Percentiles rank a stretch among this genome's conserved stretches.
Evolutionary conservation across 495 filamentous ascomycete species (phyloP).

Genomic region (Immersiella caudata): DNA sequence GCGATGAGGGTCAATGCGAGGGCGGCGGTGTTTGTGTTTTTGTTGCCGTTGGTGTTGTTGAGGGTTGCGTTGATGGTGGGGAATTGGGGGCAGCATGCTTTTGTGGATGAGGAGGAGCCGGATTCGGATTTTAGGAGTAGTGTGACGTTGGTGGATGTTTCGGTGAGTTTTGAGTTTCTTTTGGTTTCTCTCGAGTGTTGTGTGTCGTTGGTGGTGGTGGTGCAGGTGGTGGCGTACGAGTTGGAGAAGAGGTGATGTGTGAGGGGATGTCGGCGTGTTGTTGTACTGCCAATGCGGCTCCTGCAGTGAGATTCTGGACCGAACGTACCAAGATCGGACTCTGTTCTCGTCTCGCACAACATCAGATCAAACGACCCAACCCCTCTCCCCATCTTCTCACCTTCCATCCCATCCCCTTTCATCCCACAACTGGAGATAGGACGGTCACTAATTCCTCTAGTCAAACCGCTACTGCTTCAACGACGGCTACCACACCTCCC

Average conservation of each 20-base stretch:
- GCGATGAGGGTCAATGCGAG: slow-evolving; percentile 49
- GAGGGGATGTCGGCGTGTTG: neutral
- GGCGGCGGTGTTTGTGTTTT: slow-evolving; percentile 59
- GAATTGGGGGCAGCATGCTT: slow-evolving; percentile 78
- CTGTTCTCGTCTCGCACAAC: neutral
- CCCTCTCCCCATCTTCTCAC: neutral
- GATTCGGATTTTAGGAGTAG: slow-evolving; percentile 72
- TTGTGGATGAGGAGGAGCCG: slow-evolving; percentile 70
- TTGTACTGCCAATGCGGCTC: neutral
- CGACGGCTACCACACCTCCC: slow-evolving; percentile 78
- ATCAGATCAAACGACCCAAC: neutral
- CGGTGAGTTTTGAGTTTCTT: slow-evolving; percentile 50
- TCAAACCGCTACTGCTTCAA: slow-evolving; percentile 75
- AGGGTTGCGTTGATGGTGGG: slow-evolving; percentile 75
- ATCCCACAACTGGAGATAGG: too few relatives aligned
- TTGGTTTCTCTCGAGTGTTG: too few relatives aligned
- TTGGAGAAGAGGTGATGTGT: too few relatives aligned
- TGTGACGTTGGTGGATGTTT: slow-evolving; percentile 71
- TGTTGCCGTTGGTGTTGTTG: slow-evolving; percentile 62
- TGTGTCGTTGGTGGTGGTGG: neutral
- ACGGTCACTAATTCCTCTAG: neutral
- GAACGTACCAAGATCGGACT: neutral
- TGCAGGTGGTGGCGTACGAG: neutral
- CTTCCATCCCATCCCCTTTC: neutral
- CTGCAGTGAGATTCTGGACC: neutral